Evolutionary conservation across 768 basidiomycete species (phyloP), one percentile per base, ranked within the genome.

Genomic region (Mycena rebaudengoi): DNA sequence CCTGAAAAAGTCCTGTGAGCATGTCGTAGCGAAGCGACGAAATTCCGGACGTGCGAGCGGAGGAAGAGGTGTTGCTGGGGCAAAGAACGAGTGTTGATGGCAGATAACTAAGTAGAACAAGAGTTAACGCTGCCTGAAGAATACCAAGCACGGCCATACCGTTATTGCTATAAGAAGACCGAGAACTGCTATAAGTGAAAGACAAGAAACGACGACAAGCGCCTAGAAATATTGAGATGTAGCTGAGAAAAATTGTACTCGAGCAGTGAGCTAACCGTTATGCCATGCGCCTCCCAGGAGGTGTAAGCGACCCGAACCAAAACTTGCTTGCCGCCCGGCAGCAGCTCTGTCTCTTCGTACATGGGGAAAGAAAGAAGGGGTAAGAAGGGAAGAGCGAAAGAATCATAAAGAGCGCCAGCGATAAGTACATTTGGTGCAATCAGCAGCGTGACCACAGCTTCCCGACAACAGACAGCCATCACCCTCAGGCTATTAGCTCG

Each of bases 11-110:
- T 23, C 30, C 84, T 78, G 62, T 85, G 25, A 84, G 68, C 61
- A 37, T 80, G 74, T 14, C 75, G 71, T 49, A 79, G 76, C 8
- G 68, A 41, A 13, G 39, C 75, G 25, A 66, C 68, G 49, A 81
- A 76, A 7, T 82, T 80, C n/a, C 62, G 40, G 28, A 85, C 80
- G 72, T 86, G 85, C 21, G 83, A 85, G 21, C 85, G 80, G 33
- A 86, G 78, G 62, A 87, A 86, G 26, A 85, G 70, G 63, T 81
- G 75, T 16, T 77, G 73, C 46, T 82, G 76, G 8, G 70, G 69
- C 20, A 75, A 77, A n/a, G 70, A 70, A 32, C 83, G 78, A 7
- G 84, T 82, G 65, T 83, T 84, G 69, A 81, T 83, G 5, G 82
- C 83, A 11, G 86, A 85, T 3, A 84, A 60, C 85, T 85, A 29